A percentile compares a stretch with the other conserved stretches of the same genome.
phyloP scores from a whole-genome alignment of 306 rosid genomes.

The Cucurbita argyrosperma region DNA sequence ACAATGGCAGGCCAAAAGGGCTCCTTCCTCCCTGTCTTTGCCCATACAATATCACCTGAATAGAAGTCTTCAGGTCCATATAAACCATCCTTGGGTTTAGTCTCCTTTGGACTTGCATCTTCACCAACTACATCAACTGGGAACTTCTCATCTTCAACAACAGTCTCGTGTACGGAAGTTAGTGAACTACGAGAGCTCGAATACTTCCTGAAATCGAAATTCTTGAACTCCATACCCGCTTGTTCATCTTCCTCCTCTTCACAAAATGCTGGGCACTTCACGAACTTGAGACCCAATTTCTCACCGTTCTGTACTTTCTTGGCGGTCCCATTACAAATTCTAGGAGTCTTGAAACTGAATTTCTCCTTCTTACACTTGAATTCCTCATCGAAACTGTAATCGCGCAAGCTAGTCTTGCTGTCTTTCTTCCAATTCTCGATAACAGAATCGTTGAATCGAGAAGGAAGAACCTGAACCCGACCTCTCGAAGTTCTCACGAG shows the following conservation, averaged over 20 bases:
- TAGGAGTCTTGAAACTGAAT: constrained; percentile 31
- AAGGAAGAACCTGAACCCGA: constrained; percentile 95
- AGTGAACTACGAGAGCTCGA: constrained; percentile 32
- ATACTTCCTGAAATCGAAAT: constrained; percentile 29
- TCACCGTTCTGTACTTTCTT: constrained; percentile 27
- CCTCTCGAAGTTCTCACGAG: constrained; percentile 87
- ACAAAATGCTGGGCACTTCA: constrained; percentile 40
- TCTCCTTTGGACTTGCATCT: constrained; percentile 16
- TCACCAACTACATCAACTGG: constrained; percentile 21
- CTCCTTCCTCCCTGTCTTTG: constrained; percentile 83
- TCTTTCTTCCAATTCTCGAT: constrained; percentile 96
- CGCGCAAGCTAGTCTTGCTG: constrained; percentile 34
- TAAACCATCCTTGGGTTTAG: constrained; percentile 31
- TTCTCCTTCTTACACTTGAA: constrained; percentile 39
- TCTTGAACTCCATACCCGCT: constrained; percentile 15
- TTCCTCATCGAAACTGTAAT: constrained; percentile 38
- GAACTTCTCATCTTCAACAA: constrained; percentile 29
- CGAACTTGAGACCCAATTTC: constrained; percentile 23
- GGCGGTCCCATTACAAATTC: constrained; percentile 19
- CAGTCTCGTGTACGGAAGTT: constrained; percentile 21
- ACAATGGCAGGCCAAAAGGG: constrained; percentile 99
- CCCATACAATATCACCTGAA: constrained; percentile 93
- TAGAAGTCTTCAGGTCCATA: constrained; percentile 95
- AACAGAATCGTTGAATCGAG: constrained; percentile 88
- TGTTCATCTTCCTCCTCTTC: constrained; percentile 21